Percentiles rank a stretch among this genome's conserved stretches.
Conservation (phyloP, 2,329 filamentous ascomycete species). For the Raffaelea albimanens region DNA sequence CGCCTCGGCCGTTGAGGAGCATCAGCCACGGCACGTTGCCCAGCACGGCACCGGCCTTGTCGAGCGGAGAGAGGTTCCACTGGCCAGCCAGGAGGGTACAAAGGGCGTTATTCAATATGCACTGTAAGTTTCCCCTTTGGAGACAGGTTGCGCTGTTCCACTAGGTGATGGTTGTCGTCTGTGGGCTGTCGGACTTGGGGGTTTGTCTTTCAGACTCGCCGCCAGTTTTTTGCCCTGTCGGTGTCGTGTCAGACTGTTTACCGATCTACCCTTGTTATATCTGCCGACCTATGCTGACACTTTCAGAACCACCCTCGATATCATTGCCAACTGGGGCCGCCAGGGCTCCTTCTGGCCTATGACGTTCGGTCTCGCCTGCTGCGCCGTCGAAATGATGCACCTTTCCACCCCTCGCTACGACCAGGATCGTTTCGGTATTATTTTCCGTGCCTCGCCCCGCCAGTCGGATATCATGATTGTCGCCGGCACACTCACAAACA, state of each 20-base stretch:
- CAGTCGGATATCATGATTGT: slow-evolving; percentile 93
- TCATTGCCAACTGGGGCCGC: slow-evolving; percentile 74
- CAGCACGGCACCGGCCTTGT: slow-evolving; percentile 38
- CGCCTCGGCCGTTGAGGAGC: slow-evolving; percentile 35
- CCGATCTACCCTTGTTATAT: slow-evolving; percentile 68
- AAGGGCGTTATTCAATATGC: slow-evolving; percentile 79
- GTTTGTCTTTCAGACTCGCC: too few relatives aligned
- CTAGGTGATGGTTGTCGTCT: too few relatives aligned
- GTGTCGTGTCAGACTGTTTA: slow-evolving; percentile 26
- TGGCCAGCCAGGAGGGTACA: slow-evolving; percentile 69
- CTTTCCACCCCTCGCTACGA: slow-evolving; percentile 81
- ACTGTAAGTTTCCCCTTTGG: too few relatives aligned
- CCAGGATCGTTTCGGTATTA: slow-evolving; percentile 79
- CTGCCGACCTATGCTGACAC: slow-evolving; percentile 46
- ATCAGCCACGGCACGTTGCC: slow-evolving; percentile 30
- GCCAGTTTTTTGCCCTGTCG: too few relatives aligned
- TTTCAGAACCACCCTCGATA: slow-evolving; percentile 64
- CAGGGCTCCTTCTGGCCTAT: slow-evolving; percentile 82
- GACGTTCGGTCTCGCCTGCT: slow-evolving; percentile 83
- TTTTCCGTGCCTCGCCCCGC: slow-evolving; percentile 79
- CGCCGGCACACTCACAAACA: slow-evolving; percentile 86
- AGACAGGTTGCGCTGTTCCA: too few relatives aligned
- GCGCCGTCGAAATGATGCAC: slow-evolving; percentile 90
- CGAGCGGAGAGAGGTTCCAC: slow-evolving; percentile 60
- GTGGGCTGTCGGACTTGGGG: too few relatives aligned